Evolutionary conservation across 31 red algal genomes (phyloP), one percentile per base, ranked within the genome.

Genomic region (Asparagopsis taxiformis): DNA sequence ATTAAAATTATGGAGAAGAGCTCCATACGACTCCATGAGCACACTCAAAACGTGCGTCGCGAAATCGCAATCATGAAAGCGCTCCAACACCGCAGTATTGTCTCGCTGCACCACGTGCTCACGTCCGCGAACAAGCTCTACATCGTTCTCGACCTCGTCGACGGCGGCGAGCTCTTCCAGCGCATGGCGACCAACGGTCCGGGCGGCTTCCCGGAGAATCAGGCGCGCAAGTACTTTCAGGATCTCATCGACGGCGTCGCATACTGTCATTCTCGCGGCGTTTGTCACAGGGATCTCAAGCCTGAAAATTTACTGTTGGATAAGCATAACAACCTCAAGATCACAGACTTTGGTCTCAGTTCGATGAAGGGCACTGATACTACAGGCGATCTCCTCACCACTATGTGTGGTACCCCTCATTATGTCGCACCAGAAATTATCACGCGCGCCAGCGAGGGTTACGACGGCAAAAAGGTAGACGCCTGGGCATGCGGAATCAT

Each of bases 81-180:
- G 50, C 48, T 90, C 35, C 61, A 55, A 1, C 92, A 90, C 67
- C 65, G 80, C 25, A 91, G 91, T 52, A 90, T 95, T 50, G 92
- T 95, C 16, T 72, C 76, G 9, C 31, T 95, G 48, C 63, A 73
- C 25, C 58, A 77, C 44, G 82, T 95, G 46, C 64, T 95, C 9
- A 78, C 77, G 2, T 81, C 79, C 51, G 29, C 35, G 32, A 86
- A 68, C 22, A 92, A 85, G 51, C 62, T 92, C 15, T 92, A 86
- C 39, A 70, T 92, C 39, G 80, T 92, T 2, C 55, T 92, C 72
- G 89, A 92, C 41, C 69, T 92, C 41, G 89, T 86, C 43, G 74
- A 55, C 16, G 89, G 89, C 28, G 62, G 79, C 31, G 82, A 86
- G 73, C 73, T 92, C 13, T 81, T 86, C 26, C 63, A 92, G 29